These are phyloP conservation scores for Cercospora sojina DNA, from an alignment of 2,329 filamentous ascomycete genomes.

Conservation along the genomic window DNA sequence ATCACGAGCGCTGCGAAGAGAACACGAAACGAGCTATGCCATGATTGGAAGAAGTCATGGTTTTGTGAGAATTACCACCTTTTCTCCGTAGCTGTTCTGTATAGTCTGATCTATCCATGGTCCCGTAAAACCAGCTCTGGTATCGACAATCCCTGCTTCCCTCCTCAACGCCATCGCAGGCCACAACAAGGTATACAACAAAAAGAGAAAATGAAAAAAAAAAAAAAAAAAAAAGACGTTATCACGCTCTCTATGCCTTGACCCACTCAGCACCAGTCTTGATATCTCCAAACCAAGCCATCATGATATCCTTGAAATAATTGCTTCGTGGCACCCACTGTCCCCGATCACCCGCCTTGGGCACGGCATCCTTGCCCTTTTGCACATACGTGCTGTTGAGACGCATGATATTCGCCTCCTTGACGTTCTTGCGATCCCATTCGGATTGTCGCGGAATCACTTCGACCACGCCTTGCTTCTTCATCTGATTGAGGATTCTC, in stretches of 20 bases:
- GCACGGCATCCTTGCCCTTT: constrained; percentile 44
- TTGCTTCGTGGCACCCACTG: constrained; percentile 47
- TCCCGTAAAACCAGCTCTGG: not conserved
- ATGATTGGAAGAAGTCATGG: not conserved
- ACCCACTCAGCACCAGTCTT: constrained; percentile 43
- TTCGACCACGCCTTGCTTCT: constrained; percentile 42
- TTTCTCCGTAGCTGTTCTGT: not conserved
- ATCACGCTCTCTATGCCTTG: not conserved
- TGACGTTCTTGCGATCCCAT: constrained; percentile 40
- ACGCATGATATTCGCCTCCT: constrained; percentile 44
- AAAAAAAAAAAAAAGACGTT: not conserved
- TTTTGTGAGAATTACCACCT: not conserved
- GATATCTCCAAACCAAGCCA: constrained; percentile 45
- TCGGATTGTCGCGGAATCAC: constrained; percentile 48
- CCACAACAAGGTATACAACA: not conserved
- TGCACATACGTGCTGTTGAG: constrained; percentile 55
- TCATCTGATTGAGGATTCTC: constrained; percentile 54
- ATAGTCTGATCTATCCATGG: not conserved
- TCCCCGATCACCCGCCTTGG: constrained; percentile 48
- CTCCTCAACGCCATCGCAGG: not conserved
- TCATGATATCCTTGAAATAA: constrained; percentile 48
- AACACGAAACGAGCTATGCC: not conserved
- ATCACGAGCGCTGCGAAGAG: not conserved
- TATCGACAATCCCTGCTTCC: not conserved
- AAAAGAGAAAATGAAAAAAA: not conserved